A percentile compares a stretch with the other conserved stretches of the same genome.
These are phyloP conservation scores for Cadophora sp. DNA, from an alignment of 2,329 filamentous ascomycete species.

Conservation along the genomic window DNA sequence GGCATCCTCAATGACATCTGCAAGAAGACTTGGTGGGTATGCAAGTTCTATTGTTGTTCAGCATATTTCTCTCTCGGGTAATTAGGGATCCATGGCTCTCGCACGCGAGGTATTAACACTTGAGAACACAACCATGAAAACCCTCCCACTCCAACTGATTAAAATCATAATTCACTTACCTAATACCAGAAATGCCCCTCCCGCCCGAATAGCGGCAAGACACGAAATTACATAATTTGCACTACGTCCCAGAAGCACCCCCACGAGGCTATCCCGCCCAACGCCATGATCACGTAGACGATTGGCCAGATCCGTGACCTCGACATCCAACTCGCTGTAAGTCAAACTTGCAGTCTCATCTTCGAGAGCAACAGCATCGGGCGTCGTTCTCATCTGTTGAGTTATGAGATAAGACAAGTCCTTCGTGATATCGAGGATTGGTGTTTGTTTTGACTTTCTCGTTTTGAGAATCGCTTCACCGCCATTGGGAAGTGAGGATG, in stretches of 20 bases:
- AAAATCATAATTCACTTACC: background rate
- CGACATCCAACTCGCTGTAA: slow-evolving; percentile 74
- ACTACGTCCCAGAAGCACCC: slow-evolving; percentile 76
- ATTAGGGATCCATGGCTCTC: background rate
- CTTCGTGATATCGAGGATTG: slow-evolving; percentile 72
- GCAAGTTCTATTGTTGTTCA: slow-evolving; percentile 63
- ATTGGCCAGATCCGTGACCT: slow-evolving; percentile 68
- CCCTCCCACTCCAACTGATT: background rate
- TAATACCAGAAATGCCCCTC: slow-evolving; percentile 80
- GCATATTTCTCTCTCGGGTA: background rate
- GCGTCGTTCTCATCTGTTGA: slow-evolving; percentile 71
- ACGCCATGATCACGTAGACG: slow-evolving; percentile 72
- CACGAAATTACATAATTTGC: slow-evolving; percentile 82
- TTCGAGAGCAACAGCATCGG: slow-evolving; percentile 74
- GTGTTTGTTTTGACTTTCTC: slow-evolving; percentile 55
- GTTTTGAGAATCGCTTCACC: slow-evolving; percentile 23
- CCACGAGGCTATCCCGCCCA: slow-evolving; percentile 75
- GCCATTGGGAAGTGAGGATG: slow-evolving; percentile 20
- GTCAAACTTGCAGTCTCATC: slow-evolving; percentile 72
- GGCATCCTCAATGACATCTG: slow-evolving; percentile 80
- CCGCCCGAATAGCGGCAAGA: slow-evolving; percentile 77
- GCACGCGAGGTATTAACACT: background rate
- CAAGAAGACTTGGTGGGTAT: slow-evolving; percentile 75
- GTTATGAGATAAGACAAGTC: slow-evolving; percentile 76
- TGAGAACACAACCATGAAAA: background rate